Evolutionary conservation across 805 yeast genomes (phyloP).

Genomic region (Teunomyces barrocoloradensis): DNA sequence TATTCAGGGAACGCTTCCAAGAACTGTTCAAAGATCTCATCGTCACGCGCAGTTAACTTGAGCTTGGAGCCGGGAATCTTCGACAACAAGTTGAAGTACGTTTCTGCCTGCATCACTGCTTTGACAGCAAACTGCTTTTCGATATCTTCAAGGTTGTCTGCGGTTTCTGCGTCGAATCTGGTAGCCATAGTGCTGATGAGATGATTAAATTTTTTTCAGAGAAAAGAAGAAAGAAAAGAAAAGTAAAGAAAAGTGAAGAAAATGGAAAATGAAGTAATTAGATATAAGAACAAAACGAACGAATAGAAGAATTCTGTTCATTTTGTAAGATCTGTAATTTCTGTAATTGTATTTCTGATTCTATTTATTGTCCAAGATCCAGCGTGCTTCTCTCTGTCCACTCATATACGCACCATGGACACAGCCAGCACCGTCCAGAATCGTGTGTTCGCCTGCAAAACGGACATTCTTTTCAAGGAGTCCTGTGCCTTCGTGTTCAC

Average conservation of each 20-base stretch:
- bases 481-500: slow-evolving; percentile 29
- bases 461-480: slow-evolving; percentile 57
- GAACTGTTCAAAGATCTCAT: slow-evolving; percentile 61
- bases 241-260: neutral
- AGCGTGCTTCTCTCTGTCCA: slow-evolving; percentile 56
- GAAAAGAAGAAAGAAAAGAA: neutral
- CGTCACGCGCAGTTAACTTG: slow-evolving; percentile 69
- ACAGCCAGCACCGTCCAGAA: slow-evolving; percentile 84
- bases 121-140: slow-evolving; percentile 97
- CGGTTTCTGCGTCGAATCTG: slow-evolving; percentile 77
- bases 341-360: too few species aligned
- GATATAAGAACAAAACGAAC: too few species aligned
- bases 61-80: slow-evolving; percentile 77
- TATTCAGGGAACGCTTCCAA: slow-evolving; percentile 86
- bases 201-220: slow-evolving; percentile 1
- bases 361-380: slow-evolving; percentile 21
- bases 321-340: neutral
- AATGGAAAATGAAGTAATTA: too few species aligned
- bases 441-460: slow-evolving; percentile 92
- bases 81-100: slow-evolving; percentile 81
- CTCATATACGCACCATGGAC: slow-evolving; percentile 88
- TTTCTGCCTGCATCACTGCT: slow-evolving; percentile 93
- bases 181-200: slow-evolving; percentile 24
- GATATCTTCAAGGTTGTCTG: slow-evolving; percentile 92
- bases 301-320: neutral